phyloP scores from a whole-genome alignment of 2,329 filamentous ascomycete genomes.

The Rhynchosporium agropyri region DNA sequence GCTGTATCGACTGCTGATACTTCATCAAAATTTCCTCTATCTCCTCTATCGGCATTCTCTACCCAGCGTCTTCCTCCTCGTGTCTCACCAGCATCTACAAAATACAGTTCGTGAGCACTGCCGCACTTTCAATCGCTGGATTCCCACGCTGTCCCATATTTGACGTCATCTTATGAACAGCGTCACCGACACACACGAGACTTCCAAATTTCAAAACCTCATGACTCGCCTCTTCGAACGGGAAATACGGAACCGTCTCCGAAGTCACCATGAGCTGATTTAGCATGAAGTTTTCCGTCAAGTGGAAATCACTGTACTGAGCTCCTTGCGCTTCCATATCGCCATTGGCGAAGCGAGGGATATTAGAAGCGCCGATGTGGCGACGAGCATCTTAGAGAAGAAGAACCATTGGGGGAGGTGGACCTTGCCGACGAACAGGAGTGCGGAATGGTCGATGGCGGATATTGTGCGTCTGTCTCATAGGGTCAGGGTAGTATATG shows the following conservation, averaged over 20 bases:
- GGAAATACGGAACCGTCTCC: conserved; percentile 20
- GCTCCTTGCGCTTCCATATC: conserved; percentile 24
- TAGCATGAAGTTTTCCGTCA: conserved; percentile 18
- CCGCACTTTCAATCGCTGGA: conserved; percentile 46
- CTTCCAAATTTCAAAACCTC: conserved; percentile 33
- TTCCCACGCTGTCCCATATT: conserved; percentile 47
- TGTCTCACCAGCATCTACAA: neutral
- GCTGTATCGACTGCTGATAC: neutral
- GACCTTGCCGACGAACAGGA: neutral
- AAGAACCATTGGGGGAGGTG: conserved; percentile 33
- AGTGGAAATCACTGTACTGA: neutral
- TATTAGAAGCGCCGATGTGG: conserved; percentile 20
- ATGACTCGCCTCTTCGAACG: conserved; percentile 32
- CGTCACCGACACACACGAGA: conserved; percentile 36
- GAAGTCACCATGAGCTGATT: conserved; percentile 23
- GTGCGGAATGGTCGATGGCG: neutral
- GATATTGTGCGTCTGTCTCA: neutral
- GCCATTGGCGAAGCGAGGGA: conserved; percentile 30
- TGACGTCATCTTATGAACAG: conserved; percentile 40
- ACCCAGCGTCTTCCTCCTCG: neutral
- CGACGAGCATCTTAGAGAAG: conserved; percentile 29
- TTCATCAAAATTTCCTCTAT: neutral
- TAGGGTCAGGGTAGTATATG: neutral
- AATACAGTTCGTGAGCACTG: conserved; percentile 41
- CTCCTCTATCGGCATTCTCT: neutral